Conservation (phyloP, 2,329 filamentous ascomycete genomes). For the Claviceps humidiphila region DNA sequence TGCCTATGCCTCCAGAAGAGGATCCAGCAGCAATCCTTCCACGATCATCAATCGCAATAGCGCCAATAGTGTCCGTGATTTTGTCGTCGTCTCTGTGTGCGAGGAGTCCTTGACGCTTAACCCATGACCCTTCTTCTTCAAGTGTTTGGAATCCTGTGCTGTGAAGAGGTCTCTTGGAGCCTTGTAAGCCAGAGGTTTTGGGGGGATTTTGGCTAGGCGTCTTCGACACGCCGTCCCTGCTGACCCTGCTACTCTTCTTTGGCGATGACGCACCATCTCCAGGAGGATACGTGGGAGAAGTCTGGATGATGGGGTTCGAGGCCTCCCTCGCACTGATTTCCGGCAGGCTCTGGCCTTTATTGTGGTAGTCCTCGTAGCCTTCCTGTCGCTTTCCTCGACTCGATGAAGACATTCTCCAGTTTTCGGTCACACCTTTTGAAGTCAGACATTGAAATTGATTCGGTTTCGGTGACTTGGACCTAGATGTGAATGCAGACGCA, state of each 20-base stretch:
- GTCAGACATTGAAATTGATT: background rate
- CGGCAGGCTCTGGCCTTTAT: background rate
- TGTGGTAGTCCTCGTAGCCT: background rate
- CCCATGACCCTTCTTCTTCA: slow-evolving; percentile 2
- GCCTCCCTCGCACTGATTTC: background rate
- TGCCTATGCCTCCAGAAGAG: slow-evolving; percentile 93
- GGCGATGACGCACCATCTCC: slow-evolving; percentile 11
- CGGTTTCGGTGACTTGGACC: background rate
- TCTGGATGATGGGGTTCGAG: background rate
- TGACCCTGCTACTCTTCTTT: slow-evolving; percentile 3
- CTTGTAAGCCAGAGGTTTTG: slow-evolving; percentile 7
- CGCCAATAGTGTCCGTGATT: slow-evolving; percentile 88
- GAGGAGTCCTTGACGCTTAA: slow-evolving; percentile 10
- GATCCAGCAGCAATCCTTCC: slow-evolving; percentile 89
- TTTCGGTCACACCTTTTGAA: background rate
- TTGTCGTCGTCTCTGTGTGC: slow-evolving; percentile 35
- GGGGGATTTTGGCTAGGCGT: background rate
- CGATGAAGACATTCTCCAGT: background rate
- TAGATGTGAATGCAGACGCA: background rate
- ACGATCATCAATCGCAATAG: slow-evolving; percentile 76
- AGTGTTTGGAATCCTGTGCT: background rate
- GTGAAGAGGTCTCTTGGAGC: slow-evolving; percentile 21
- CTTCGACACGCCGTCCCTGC: background rate
- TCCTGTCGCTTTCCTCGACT: background rate
- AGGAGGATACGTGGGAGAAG: background rate